Conservation (phyloP, 148 eudicot species). For the Camellia lanceoleosa region DNA sequence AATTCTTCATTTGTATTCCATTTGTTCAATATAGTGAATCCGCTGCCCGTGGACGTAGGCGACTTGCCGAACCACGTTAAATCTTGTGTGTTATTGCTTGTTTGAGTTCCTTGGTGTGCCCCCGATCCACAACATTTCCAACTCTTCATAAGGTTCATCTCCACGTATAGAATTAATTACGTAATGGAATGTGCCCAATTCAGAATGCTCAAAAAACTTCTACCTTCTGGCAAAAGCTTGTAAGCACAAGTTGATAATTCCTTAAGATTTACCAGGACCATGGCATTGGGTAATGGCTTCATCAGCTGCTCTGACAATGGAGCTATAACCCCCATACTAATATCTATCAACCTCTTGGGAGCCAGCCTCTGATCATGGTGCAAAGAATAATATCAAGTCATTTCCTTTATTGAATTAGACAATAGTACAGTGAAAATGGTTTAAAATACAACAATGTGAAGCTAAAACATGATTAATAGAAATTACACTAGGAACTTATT, state of each 20-base stretch:
- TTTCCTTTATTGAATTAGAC: constrained; percentile 7
- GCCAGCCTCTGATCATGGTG: constrained; percentile 67
- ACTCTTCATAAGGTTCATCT: constrained; percentile 76
- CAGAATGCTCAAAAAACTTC: background rate
- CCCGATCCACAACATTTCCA: no score
- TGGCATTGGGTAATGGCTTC: constrained; percentile 89
- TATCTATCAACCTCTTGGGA: constrained; percentile 81
- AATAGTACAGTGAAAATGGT: constrained; percentile 5
- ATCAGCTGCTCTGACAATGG: constrained; percentile 90
- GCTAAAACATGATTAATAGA: background rate
- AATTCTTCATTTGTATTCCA: no score
- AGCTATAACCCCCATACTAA: constrained; percentile 89
- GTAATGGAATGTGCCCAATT: background rate
- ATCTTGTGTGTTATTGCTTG: no score
- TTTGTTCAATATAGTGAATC: no score
- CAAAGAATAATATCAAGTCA: constrained; percentile 24
- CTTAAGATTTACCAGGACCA: constrained; percentile 75
- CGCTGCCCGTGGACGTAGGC: no score
- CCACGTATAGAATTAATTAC: constrained; percentile 55
- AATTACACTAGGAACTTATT: background rate
- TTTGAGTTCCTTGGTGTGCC: no score
- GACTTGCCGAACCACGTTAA: no score
- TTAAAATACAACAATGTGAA: background rate
- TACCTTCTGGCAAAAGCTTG: constrained; percentile 95
- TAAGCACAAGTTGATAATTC: constrained; percentile 76